phyloP scores from a whole-genome alignment of 1,284 basidiomycete genomes.

The Ceraceosorus bombacis region DNA sequence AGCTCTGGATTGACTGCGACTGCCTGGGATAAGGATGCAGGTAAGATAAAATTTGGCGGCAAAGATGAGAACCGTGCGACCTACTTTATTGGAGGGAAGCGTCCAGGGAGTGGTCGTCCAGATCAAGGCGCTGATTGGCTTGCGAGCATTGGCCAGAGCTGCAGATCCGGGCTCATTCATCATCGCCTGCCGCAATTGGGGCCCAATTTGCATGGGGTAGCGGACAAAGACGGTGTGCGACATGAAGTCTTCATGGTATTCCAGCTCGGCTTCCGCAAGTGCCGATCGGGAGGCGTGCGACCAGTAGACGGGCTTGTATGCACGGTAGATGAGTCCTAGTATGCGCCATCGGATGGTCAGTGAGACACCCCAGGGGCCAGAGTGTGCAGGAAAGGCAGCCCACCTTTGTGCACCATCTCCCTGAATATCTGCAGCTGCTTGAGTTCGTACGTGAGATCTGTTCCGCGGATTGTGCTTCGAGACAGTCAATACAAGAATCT shows the following conservation, averaged over 20 bases:
- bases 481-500: no score
- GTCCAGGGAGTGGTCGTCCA: conserved; percentile 99
- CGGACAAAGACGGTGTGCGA: conserved; percentile 81
- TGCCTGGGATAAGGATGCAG: conserved; percentile 52
- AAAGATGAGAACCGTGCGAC: no score
- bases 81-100: conserved; percentile 73
- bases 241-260: conserved; percentile 78
- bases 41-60: no score
- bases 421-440: conserved; percentile 80
- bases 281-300: conserved; percentile 92
- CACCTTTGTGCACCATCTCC: conserved; percentile 67
- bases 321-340: conserved; percentile 64
- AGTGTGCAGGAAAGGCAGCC: no score
- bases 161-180: not conserved
- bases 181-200: not conserved
- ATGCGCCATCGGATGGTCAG: no score
- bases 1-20: conserved; percentile 73
- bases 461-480: no score
- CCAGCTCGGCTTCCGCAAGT: conserved; percentile 87
- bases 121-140: conserved; percentile 62
- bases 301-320: conserved; percentile 85
- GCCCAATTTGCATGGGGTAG: conserved; percentile 54
- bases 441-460: conserved; percentile 75
- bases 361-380: no score
- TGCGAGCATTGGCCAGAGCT: conserved; percentile 33